Base-by-base conservation (phyloP, 2,329 filamentous ascomycete genomes). In the Beauveria asiatica region DNA sequence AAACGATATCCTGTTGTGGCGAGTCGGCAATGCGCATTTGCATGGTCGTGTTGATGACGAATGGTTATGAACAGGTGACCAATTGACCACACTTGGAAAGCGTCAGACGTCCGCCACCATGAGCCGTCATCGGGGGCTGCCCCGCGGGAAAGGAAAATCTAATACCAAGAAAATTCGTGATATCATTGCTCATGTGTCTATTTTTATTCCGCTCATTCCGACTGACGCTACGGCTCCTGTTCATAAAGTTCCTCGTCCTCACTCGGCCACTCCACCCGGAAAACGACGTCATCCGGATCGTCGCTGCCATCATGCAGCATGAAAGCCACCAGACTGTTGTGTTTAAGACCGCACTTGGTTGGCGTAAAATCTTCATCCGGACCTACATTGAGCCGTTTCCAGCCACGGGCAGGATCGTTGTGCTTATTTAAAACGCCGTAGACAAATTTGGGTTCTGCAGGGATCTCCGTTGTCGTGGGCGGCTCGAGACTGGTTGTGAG, bases 321-420 rank as follows among this genome's bases (percentile, higher is more conserved):
- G 67, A 85, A 83, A 0, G 81, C 81, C 17, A 84, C 68, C 0
- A 76, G 70, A 60, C 72, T 73, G 42, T 78, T 78, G 33, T 83
- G 75, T 62, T 75, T 74, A 11, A 84, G 53, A 0, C 75, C 76
- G 60, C 76, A 73, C 46, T 70, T 72, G 0, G 70, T 68, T 0
- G 79, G 74, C 0, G 74, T 80, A 57, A 76, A 75, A 0, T 62
- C 65, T 2, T 72, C 72, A 0, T 68, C 64, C 1, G 70, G 67
- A 5, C 69, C 66, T 2, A 74, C 68, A 2, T 74, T 71, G 11
- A 85, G 70, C 25, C 71, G 70, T 65, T 72, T 77, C 82, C 82
- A 85, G 7, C 81, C 82, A 21, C 73, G 70, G 0, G 70, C 68
- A 2, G 76, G 70, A 53, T 84, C 80, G 30, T 73, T 72, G 16